phyloP scores from a whole-genome alignment of 2,329 filamentous ascomycete species.

The Hypoxylon rubiginosum region DNA sequence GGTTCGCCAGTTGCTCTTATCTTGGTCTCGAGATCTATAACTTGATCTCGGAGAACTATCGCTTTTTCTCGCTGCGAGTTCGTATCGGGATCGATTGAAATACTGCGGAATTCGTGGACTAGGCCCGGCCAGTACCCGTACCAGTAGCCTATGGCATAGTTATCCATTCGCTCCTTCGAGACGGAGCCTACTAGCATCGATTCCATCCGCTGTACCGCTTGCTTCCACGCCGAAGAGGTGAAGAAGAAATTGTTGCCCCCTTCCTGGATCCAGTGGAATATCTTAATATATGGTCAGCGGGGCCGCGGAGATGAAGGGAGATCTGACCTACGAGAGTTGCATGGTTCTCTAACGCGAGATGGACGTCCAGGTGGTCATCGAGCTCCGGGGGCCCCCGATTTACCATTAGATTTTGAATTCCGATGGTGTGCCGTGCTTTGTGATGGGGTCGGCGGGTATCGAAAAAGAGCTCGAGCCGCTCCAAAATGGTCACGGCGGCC shows the following conservation, averaged over 20 bases:
- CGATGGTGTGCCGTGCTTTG: slow-evolving; percentile 14
- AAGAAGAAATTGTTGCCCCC: slow-evolving; percentile 37
- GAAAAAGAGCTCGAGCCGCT: slow-evolving; percentile 30
- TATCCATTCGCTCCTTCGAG: slow-evolving; percentile 15
- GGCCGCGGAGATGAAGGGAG: neutral
- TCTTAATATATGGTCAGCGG: slow-evolving; percentile 15
- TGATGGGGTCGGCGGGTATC: slow-evolving; percentile 22
- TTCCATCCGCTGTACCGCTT: slow-evolving; percentile 10
- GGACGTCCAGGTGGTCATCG: slow-evolving; percentile 26
- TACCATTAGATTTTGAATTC: slow-evolving; percentile 24
- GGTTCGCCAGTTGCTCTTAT: slow-evolving; percentile 18
- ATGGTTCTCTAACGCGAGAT: slow-evolving; percentile 32
- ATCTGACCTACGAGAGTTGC: slow-evolving; percentile 19
- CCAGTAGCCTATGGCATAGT: slow-evolving; percentile 24
- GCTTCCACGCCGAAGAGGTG: slow-evolving; percentile 17
- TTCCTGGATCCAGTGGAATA: slow-evolving; percentile 28
- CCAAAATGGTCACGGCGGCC: slow-evolving; percentile 29
- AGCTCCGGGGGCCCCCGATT: slow-evolving; percentile 23
- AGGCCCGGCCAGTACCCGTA: slow-evolving; percentile 31
- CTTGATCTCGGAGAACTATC: slow-evolving; percentile 7
- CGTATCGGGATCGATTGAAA: slow-evolving; percentile 16
- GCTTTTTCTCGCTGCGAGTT: slow-evolving; percentile 14
- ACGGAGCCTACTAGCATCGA: slow-evolving; percentile 3
- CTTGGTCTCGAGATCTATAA: slow-evolving; percentile 5
- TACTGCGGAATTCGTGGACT: slow-evolving; percentile 10